Evolutionary conservation across 768 basidiomycete species (phyloP).

Genomic region (Suillus lakei): DNA sequence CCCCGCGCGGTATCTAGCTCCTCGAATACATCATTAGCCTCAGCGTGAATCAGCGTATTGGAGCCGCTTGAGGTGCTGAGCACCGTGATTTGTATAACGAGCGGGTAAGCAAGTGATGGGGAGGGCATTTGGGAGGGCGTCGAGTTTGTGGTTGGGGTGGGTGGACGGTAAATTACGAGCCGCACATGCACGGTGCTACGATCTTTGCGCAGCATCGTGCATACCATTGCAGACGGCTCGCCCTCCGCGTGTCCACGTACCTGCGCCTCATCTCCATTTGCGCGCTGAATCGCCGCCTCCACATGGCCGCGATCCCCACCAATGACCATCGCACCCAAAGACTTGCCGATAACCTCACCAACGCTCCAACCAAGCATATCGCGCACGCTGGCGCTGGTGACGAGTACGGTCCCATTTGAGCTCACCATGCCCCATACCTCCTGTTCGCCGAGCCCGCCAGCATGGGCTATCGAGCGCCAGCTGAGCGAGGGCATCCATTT

Average conservation of each 20-base stretch:
- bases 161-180: slow-evolving; percentile 44
- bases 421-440: slow-evolving; percentile 65
- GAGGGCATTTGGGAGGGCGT: slow-evolving; percentile 7
- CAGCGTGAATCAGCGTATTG: slow-evolving; percentile 18
- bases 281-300: slow-evolving; percentile 13
- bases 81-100: slow-evolving; percentile 35
- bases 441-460: slow-evolving; percentile 49
- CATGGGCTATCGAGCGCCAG: slow-evolving; percentile 61
- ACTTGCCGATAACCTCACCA: slow-evolving; percentile 56
- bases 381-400: slow-evolving; percentile 52
- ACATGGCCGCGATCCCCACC: slow-evolving; percentile 27
- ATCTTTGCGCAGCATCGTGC: slow-evolving; percentile 46
- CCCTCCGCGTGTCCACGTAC: slow-evolving; percentile 22
- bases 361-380: slow-evolving; percentile 71
- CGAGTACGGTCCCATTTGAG: slow-evolving; percentile 51
- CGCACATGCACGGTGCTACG: slow-evolving; percentile 33
- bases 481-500: slow-evolving; percentile 63
- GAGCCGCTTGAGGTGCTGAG: slow-evolving; percentile 14
- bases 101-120: slow-evolving; percentile 25
- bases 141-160: slow-evolving; percentile 7
- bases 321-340: slow-evolving; percentile 44
- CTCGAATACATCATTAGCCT: slow-evolving; percentile 60
- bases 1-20: slow-evolving; percentile 70
- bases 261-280: slow-evolving; percentile 23
- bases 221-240: slow-evolving; percentile 33